Evolutionary conservation across 352 stramenopile species (phyloP).

Genomic region (Phytophthora cactorum): DNA sequence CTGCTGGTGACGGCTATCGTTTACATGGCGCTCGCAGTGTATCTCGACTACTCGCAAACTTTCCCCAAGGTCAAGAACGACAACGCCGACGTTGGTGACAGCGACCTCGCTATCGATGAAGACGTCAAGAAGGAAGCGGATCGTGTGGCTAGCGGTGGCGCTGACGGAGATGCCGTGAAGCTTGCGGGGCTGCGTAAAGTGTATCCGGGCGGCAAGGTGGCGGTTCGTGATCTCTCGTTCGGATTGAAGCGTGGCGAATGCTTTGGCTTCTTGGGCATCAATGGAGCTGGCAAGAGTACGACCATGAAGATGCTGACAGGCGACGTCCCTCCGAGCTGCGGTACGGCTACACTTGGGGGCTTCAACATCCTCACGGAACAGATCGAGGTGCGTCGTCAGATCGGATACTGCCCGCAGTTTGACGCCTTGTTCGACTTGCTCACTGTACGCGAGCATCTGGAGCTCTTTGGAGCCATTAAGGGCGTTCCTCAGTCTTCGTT

Average conservation of each 20-base stretch:
- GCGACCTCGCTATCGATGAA: conserved; percentile 25
- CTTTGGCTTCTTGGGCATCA: conserved; percentile 95
- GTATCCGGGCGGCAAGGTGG: conserved; percentile 68
- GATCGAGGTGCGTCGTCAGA: conserved; percentile 59
- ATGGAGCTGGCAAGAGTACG: conserved; percentile 95
- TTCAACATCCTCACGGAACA: conserved; percentile 66
- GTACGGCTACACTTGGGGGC: conserved; percentile 44
- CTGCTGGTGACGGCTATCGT: conserved; percentile 24
- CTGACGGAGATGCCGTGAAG: conserved; percentile 41
- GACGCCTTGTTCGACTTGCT: conserved; percentile 84
- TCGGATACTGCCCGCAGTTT: conserved; percentile 93
- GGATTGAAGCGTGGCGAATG: conserved; percentile 86
- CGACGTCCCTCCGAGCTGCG: conserved; percentile 66
- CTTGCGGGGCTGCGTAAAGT: conserved; percentile 47
- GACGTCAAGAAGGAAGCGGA: conserved; percentile 42
- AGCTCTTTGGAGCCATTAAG: conserved; percentile 90
- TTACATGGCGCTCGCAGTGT: conserved; percentile 44
- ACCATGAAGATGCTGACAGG: conserved; percentile 95
- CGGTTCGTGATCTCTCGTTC: conserved; percentile 77
- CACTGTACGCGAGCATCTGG: conserved; percentile 79
- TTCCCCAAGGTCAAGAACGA: conserved; percentile 37
- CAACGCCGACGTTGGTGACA: conserved; percentile 17
- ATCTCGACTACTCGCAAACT: conserved; percentile 38
- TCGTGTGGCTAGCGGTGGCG: conserved; percentile 30
- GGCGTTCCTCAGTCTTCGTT: conserved; percentile 38